These are phyloP conservation scores for Lenzites betulinus DNA, from an alignment of 768 basidiomycete genomes.

Conservation along the genomic window DNA sequence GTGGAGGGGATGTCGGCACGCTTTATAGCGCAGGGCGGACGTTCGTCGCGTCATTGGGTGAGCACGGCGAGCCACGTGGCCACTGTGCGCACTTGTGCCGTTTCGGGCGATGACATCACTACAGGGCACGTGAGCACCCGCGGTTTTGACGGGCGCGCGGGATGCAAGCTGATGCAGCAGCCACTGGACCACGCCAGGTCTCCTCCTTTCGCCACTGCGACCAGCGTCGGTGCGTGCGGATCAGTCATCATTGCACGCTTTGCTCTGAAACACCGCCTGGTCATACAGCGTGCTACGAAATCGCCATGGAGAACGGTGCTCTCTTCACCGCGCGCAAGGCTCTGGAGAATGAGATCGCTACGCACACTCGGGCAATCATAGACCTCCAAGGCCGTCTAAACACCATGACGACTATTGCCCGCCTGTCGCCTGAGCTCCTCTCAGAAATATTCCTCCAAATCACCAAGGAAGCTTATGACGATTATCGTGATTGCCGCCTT, in stretches of 20 bases:
- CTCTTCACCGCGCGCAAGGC: not conserved
- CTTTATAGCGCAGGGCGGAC: constrained; percentile 4
- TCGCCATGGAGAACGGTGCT: not conserved
- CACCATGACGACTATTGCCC: constrained; percentile 10
- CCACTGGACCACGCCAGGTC: no score
- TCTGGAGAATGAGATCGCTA: constrained; percentile 9
- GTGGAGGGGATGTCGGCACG: not conserved
- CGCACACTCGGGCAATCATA: constrained; percentile 5
- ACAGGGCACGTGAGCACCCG: no score
- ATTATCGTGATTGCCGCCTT: not conserved
- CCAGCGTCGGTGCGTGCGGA: no score
- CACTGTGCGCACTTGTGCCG: not conserved
- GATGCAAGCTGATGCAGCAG: no score
- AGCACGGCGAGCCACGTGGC: no score
- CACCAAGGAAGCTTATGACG: not conserved
- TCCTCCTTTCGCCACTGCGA: no score
- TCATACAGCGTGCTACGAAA: not conserved
- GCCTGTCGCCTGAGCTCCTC: constrained; percentile 17
- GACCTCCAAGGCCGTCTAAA: constrained; percentile 11
- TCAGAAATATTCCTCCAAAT: constrained; percentile 15
- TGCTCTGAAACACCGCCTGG: no score
- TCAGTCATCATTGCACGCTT: no score
- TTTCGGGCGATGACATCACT: constrained; percentile 8
- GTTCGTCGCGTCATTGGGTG: constrained; percentile 7
- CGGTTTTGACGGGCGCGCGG: no score